These are phyloP conservation scores for Trichosporon asahii DNA, from an alignment of 1,284 basidiomycete genomes.

Conservation along the genomic window DNA sequence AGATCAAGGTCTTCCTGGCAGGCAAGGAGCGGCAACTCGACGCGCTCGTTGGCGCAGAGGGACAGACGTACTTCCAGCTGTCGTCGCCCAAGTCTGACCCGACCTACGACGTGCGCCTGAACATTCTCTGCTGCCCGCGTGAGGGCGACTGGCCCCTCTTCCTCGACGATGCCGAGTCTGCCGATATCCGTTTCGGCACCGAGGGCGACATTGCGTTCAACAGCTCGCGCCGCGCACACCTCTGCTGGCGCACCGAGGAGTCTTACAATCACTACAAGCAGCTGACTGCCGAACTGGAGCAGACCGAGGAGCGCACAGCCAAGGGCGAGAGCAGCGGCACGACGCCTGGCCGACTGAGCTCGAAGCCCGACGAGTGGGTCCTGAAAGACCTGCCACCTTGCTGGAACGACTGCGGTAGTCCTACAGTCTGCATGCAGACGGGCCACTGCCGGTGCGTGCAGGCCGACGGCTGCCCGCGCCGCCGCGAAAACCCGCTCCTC, in stretches of 20 bases:
- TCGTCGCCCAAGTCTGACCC: slow-evolving; percentile 1
- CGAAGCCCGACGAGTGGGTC: slow-evolving; percentile 40
- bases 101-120: slow-evolving; percentile 44
- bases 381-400: slow-evolving; percentile 45
- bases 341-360: background rate
- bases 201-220: slow-evolving; percentile 49
- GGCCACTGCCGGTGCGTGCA: slow-evolving; percentile 50
- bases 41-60: slow-evolving; percentile 4
- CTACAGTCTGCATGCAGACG: slow-evolving; percentile 50
- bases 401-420: slow-evolving; percentile 50
- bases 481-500: slow-evolving; percentile 39
- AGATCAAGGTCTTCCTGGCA: slow-evolving; percentile 39
- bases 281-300: slow-evolving; percentile 6
- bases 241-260: slow-evolving; percentile 40
- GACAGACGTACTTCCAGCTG: slow-evolving; percentile 15
- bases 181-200: slow-evolving; percentile 46
- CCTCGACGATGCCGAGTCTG: slow-evolving; percentile 47
- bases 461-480: slow-evolving; percentile 42
- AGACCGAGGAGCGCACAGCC: slow-evolving; percentile 7
- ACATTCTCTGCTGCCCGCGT: slow-evolving; percentile 47
- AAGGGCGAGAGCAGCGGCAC: background rate
- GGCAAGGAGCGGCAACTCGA: slow-evolving; percentile 35
- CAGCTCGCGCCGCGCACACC: slow-evolving; percentile 39
- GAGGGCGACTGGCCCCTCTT: slow-evolving; percentile 50
- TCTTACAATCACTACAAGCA: slow-evolving; percentile 29